Evolutionary conservation across 1,139 yeast genomes (phyloP).

Genomic region (Candida neerlandica): DNA sequence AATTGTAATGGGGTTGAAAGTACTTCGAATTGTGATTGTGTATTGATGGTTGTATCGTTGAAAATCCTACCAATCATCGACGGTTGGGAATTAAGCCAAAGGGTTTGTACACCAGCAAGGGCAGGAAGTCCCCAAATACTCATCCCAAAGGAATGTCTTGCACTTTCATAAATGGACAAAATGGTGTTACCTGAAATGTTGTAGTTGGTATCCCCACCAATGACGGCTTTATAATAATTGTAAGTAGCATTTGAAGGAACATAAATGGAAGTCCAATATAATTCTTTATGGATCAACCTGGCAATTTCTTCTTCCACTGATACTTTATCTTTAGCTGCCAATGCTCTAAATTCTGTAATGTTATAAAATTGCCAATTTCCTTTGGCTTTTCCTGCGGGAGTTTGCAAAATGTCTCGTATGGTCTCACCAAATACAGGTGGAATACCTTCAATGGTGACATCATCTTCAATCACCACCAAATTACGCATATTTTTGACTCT

Average conservation of each 20-base stretch:
- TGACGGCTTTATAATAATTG: conserved; percentile 30
- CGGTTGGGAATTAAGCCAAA: conserved; percentile 14
- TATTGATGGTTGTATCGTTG: conserved; percentile 12
- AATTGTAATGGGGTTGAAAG: conserved; percentile 42
- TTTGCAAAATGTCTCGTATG: conserved; percentile 17
- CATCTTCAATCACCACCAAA: conserved; percentile 47
- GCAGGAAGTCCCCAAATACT: conserved; percentile 15
- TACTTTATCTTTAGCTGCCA: conserved; percentile 30
- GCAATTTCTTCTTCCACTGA: conserved; percentile 33
- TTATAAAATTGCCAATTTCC: conserved; percentile 50
- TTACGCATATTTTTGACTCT: conserved; percentile 36
- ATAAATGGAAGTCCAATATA: conserved; percentile 47
- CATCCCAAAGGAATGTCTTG: conserved; percentile 35
- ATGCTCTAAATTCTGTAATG: conserved; percentile 28
- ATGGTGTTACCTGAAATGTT: conserved; percentile 29
- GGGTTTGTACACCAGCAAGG: conserved; percentile 11
- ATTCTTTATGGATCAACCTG: conserved; percentile 45
- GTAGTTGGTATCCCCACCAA: conserved; percentile 26
- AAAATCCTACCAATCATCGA: conserved; percentile 9
- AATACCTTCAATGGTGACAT: conserved; percentile 26
- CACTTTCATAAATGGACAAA: conserved; percentile 40
- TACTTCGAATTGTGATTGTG: conserved; percentile 21
- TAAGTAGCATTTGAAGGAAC: conserved; percentile 43
- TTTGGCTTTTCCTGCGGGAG: conserved; percentile 21
- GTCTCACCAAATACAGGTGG: conserved; percentile 35